Conservation (phyloP, 306 rosid genomes). For the Crotalaria pallida region DNA sequence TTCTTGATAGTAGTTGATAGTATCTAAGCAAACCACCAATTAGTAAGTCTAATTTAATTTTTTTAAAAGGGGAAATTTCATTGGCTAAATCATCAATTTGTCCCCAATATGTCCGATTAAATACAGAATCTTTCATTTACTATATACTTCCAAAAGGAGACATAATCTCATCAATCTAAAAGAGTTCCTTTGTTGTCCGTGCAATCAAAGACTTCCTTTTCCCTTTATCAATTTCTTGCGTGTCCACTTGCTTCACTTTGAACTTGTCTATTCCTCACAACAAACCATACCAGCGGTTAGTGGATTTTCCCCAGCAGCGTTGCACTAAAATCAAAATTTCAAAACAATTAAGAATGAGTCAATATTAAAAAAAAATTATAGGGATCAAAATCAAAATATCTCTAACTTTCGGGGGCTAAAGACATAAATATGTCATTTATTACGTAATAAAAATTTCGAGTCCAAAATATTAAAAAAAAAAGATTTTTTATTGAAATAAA, state of each 20-base stretch:
- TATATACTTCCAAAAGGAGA: not conserved
- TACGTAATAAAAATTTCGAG: too few relatives aligned
- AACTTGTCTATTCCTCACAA: not conserved
- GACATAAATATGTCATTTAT: too few relatives aligned
- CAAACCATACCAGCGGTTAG: conserved; percentile 4
- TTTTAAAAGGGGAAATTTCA: not conserved
- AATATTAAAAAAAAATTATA: too few relatives aligned
- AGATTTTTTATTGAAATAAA: too few relatives aligned
- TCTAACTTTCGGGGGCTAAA: too few relatives aligned
- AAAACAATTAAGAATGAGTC: too few relatives aligned
- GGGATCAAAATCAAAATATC: too few relatives aligned
- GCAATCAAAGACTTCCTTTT: not conserved
- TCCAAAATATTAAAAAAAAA: too few relatives aligned
- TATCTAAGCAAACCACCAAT: not conserved
- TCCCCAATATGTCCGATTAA: not conserved
- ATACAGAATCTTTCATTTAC: not conserved
- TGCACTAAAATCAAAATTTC: too few relatives aligned
- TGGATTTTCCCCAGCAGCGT: too few relatives aligned
- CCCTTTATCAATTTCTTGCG: not conserved
- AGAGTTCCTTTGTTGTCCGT: not conserved
- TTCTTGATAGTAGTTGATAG: not conserved
- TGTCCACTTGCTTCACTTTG: not conserved
- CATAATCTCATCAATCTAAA: not conserved
- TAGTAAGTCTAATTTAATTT: too few relatives aligned
- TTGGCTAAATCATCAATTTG: not conserved